Conservation (phyloP, 176 grass and related monocot genomes). For the Microstegium vimineum region DNA sequence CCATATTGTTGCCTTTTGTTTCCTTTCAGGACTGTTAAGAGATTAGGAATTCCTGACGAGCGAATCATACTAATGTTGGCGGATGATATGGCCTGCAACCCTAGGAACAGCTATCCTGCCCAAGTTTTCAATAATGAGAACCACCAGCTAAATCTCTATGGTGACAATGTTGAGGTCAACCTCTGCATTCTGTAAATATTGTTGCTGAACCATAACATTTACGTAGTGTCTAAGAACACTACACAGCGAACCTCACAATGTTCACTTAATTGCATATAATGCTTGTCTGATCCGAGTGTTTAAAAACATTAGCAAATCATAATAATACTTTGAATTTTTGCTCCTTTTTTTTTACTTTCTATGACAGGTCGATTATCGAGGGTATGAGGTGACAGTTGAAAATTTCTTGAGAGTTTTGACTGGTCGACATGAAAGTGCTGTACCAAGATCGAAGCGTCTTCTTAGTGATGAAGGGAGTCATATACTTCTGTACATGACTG, state of each 20-base stretch:
- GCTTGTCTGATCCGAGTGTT: background rate
- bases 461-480: constrained; percentile 99
- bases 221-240: background rate
- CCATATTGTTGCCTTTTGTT: background rate
- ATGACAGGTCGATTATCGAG: constrained; percentile 87
- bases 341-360: background rate
- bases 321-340: constrained; percentile 8
- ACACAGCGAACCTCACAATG: background rate
- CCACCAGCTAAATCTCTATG: constrained; percentile 95
- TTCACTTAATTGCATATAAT: background rate
- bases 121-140: constrained; percentile 99
- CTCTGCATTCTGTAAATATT: constrained; percentile 6
- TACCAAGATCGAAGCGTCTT: constrained; percentile 91
- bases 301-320: background rate
- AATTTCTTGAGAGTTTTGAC: constrained; percentile 87
- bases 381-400: constrained; percentile 97
- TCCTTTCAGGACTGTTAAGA: constrained; percentile 78
- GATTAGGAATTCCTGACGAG: constrained; percentile 95
- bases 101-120: constrained; percentile 91
- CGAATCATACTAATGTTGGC: constrained; percentile 98
- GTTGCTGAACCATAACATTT: constrained; percentile 16
- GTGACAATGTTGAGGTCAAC: constrained; percentile 92
- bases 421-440: constrained; percentile 71
- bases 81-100: constrained; percentile 95
- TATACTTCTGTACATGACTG: constrained; percentile 99